phyloP scores from a whole-genome alignment of 2,329 filamentous ascomycete species.

The Plenodomus lindquistii region DNA sequence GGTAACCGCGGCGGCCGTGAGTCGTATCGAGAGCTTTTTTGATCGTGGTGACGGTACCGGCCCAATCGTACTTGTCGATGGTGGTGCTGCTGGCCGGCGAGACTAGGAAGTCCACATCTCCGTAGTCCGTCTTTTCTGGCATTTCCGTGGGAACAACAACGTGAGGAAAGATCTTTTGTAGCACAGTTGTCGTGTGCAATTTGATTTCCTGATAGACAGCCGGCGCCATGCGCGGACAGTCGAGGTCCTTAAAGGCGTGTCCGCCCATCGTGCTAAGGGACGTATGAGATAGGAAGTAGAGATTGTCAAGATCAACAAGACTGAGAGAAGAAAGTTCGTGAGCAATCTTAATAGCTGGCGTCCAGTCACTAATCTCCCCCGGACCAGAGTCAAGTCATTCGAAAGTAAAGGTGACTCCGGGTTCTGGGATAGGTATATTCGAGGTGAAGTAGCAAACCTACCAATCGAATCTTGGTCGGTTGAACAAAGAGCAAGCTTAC shows the following conservation, averaged over 20 bases:
- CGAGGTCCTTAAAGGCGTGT: slow-evolving; percentile 25
- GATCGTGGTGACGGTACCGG: slow-evolving; percentile 11
- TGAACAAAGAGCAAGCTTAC: too few species aligned
- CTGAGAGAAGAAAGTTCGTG: too few species aligned
- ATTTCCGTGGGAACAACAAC: slow-evolving; percentile 31
- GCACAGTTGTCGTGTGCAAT: slow-evolving; percentile 7
- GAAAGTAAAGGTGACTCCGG: too few species aligned
- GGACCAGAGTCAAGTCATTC: too few species aligned
- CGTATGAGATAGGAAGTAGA: not conserved
- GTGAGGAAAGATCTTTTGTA: slow-evolving; percentile 24
- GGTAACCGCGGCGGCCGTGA: slow-evolving; percentile 20
- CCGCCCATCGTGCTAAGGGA: slow-evolving; percentile 5
- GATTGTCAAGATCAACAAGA: too few species aligned
- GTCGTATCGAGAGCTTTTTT: slow-evolving; percentile 19
- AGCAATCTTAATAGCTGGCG: too few species aligned
- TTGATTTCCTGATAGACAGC: slow-evolving; percentile 22
- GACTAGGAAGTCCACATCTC: slow-evolving; percentile 30
- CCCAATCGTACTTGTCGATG: slow-evolving; percentile 14
- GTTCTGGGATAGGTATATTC: too few species aligned
- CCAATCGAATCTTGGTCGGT: too few species aligned
- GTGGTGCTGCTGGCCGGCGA: slow-evolving; percentile 3
- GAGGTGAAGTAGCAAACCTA: too few species aligned
- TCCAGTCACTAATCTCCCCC: too few species aligned
- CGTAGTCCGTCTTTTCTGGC: slow-evolving; percentile 26
- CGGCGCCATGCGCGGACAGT: slow-evolving; percentile 26